Evolutionary conservation across 805 yeast genomes (phyloP).

Genomic region (Novakomyces olei): DNA sequence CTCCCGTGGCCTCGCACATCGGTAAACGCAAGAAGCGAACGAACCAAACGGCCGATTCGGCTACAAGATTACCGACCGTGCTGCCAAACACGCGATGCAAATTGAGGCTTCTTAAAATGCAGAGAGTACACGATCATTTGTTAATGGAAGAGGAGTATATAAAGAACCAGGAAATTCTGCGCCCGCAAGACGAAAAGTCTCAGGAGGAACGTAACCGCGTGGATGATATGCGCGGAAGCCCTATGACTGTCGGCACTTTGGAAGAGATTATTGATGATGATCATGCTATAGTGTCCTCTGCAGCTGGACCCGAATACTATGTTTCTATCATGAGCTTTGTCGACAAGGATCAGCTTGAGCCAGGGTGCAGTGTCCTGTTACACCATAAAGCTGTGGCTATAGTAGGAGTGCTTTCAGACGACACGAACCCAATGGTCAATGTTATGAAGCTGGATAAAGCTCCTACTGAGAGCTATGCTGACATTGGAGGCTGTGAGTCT

Average conservation of each 20-base stretch:
- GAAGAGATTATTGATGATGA: constrained; percentile 97
- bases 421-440: constrained; percentile 91
- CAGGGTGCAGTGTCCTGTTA: constrained; percentile 84
- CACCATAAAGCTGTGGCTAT: constrained; percentile 91
- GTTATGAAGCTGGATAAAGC: constrained; percentile 97
- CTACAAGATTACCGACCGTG: constrained; percentile 69
- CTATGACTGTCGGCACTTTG: constrained; percentile 86
- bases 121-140: constrained; percentile 88
- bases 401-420: constrained; percentile 97
- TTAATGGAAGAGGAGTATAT: constrained; percentile 84
- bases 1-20: constrained; percentile 86
- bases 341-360: constrained; percentile 85
- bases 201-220: constrained; percentile 89
- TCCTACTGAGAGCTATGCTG: constrained; percentile 90
- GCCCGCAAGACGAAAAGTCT: constrained; percentile 90
- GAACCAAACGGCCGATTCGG: constrained; percentile 57
- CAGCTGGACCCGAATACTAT: constrained; percentile 93
- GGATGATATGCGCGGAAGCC: constrained; percentile 88
- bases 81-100: constrained; percentile 87
- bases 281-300: constrained; percentile 90
- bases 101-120: constrained; percentile 72
- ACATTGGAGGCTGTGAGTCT: constrained; percentile 85
- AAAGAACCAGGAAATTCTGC: constrained; percentile 77
- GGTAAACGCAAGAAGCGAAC: constrained; percentile 65
- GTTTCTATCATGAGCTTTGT: constrained; percentile 91